Evolutionary conservation across 331 rosid genomes (phyloP), one percentile per base, ranked within the genome.

Genomic region (Telfairia occidentalis): DNA sequence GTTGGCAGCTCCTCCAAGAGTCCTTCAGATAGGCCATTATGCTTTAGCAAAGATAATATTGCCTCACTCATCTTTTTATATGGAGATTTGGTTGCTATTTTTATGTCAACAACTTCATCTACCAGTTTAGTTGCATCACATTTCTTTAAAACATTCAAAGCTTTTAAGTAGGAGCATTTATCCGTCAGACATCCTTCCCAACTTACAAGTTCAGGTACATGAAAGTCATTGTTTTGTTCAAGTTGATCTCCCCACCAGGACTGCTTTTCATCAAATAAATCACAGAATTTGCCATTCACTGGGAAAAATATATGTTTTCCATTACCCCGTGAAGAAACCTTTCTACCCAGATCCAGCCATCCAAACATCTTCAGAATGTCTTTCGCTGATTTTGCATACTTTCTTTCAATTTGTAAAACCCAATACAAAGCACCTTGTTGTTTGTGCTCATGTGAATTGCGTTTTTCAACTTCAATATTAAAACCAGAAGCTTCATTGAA

Each of bases 291-390:
- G 40, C 75, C 76, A 32, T 19, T 72, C 4, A 90, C 89, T 10
- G 98, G 97, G 84, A 90, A 94, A 81, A 84, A 85, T 76, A 91
- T 85, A 81, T 86, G 78, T 16, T 60, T 54, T 61, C 92, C 92
- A 67, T 87, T 88, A 81, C 87, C 89, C 28, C 77, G 71, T 15
- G 90, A 81, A 80, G 79, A 82, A 71, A 83, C 96, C 79, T 91
- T 94, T 87, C 92, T 88, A 63, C 81, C 85, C 53, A 87, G 74
- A 80, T 91, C 98, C 81, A 94, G 84, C 97, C 98, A 94, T 53
- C 90, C 91, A 81, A 88, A 91, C 86, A 86, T 88, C 86, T 94
- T 94, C 88, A 91, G 80, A 69, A 89, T 73, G 77, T 91, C 96
- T 87, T 94, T 94, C 67, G 89, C 98, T 43, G 80, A 81, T 80